A percentile compares a stretch with the other conserved stretches of the same genome.
Evolutionary conservation across 495 filamentous ascomycete genomes (phyloP).

Genomic region (Amphirosellinia nigrospora): DNA sequence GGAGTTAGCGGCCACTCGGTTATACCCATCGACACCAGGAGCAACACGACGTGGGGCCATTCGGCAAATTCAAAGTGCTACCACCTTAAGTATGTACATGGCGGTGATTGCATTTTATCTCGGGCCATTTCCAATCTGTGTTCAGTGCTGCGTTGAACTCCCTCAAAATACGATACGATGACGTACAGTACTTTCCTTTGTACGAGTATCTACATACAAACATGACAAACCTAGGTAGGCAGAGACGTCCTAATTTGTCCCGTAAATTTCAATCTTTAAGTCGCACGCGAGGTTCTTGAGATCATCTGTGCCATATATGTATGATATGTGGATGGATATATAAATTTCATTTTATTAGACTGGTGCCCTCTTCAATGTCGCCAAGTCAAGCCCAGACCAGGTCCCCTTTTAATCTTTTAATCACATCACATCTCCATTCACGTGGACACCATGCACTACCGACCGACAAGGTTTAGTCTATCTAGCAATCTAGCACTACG

Average conservation of each 20-base stretch:
- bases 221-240: not conserved
- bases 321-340: not conserved
- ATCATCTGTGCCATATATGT: not conserved
- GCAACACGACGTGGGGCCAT: not conserved
- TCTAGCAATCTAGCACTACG: no score
- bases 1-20: no score
- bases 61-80: not conserved
- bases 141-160: not conserved
- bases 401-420: no score
- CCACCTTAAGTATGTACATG: not conserved
- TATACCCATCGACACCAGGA: not conserved
- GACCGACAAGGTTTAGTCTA: conserved; percentile 1
- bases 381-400: not conserved
- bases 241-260: not conserved
- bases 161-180: not conserved
- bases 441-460: not conserved
- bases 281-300: not conserved
- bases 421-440: not conserved
- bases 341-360: not conserved
- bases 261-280: not conserved
- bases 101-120: not conserved
- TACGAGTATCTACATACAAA: not conserved
- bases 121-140: not conserved
- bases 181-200: not conserved
- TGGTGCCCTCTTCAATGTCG: not conserved